A percentile compares a stretch with the other conserved stretches of the same genome.
phyloP scores from a whole-genome alignment of 1,139 yeast genomes.

The Hyphopichia buzzinii region DNA sequence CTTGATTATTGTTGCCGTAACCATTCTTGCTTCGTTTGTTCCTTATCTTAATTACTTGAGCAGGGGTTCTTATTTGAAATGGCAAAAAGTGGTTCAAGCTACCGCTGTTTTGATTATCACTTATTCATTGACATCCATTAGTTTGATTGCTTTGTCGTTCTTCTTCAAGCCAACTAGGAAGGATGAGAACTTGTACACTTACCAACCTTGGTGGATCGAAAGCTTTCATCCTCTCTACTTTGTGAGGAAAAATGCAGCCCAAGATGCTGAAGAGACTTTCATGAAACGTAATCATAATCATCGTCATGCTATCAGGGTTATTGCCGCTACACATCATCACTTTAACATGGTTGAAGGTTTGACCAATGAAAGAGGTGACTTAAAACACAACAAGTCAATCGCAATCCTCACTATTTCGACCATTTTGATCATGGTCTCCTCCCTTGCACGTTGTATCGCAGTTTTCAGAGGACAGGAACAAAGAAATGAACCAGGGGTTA shows the following conservation, averaged over 20 bases:
- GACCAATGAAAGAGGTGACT: constrained; percentile 37
- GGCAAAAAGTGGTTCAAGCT: constrained; percentile 30
- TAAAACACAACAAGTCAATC: constrained; percentile 37
- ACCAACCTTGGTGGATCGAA: constrained; percentile 51
- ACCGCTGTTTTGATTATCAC: constrained; percentile 30
- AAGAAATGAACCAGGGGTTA: constrained; percentile 15
- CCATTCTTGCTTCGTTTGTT: constrained; percentile 32
- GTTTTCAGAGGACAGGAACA: constrained; percentile 27
- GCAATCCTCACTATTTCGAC: constrained; percentile 32
- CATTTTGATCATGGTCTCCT: constrained; percentile 29
- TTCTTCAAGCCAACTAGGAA: constrained; percentile 42
- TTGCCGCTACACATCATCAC: constrained; percentile 46
- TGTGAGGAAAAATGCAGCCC: constrained; percentile 37
- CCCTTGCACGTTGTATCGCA: constrained; percentile 31
- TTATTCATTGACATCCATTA: constrained; percentile 35
- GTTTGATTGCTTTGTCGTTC: constrained; percentile 37
- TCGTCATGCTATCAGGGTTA: constrained; percentile 43
- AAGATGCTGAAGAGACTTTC: constrained; percentile 39
- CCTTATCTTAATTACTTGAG: constrained; percentile 35
- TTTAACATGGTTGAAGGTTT: constrained; percentile 42
- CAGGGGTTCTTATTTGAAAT: constrained; percentile 15
- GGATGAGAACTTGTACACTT: constrained; percentile 43
- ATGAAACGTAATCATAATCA: constrained; percentile 45
- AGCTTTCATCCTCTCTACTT: constrained; percentile 43
- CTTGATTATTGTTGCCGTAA: constrained; percentile 26